These are phyloP conservation scores for Volvox carteri DNA, from an alignment of 163 green algal genomes.

Conservation along the genomic window DNA sequence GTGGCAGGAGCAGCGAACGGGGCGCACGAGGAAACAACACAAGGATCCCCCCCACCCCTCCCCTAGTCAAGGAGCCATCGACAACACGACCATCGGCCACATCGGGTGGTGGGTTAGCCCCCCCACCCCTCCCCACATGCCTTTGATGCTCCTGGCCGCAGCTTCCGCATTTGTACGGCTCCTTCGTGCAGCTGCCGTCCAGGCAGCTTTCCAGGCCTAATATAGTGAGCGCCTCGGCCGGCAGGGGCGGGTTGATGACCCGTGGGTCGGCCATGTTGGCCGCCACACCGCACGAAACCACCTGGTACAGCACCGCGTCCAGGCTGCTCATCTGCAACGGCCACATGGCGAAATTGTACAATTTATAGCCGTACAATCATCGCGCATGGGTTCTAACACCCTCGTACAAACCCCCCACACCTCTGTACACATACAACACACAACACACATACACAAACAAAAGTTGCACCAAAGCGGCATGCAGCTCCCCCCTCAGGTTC, in stretches of 20 bases:
- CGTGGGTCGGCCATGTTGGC: conserved; percentile 30
- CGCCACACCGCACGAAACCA: conserved; percentile 41
- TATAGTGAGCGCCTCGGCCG: neutral
- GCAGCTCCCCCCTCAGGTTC: no score
- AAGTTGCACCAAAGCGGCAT: no score
- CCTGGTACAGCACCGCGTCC: conserved; percentile 46
- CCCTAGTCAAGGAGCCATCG: no score
- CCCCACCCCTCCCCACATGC: no score
- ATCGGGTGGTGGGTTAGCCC: no score
- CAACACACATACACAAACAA: no score
- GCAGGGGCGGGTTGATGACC: neutral
- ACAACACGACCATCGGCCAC: no score
- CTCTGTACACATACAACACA: no score
- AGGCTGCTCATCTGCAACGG: conserved; percentile 39
- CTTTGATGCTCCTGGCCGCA: conserved; percentile 39
- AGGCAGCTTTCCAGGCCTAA: conserved; percentile 10
- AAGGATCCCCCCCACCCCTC: neutral
- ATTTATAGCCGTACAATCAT: no score
- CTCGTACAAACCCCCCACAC: no score
- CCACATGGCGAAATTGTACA: no score
- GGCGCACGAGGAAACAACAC: neutral
- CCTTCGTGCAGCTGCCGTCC: conserved; percentile 2
- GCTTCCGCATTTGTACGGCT: conserved; percentile 27
- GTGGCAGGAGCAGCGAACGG: neutral
- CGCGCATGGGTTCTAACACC: no score